phyloP scores from a whole-genome alignment of 2,329 filamentous ascomycete species.

The Hymenoscyphus occultus region DNA sequence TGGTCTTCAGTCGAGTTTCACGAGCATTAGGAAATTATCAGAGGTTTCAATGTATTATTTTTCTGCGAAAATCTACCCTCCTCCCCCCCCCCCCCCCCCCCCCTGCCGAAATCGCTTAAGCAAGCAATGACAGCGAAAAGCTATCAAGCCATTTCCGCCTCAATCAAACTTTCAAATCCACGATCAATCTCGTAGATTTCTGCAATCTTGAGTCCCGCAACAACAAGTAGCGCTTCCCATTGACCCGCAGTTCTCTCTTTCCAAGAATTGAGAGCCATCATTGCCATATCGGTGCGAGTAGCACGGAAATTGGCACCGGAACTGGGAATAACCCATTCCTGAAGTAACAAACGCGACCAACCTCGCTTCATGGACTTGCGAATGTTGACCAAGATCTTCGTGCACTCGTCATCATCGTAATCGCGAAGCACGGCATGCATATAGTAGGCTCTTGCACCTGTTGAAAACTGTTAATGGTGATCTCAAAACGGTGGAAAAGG shows the following conservation, averaged over 20 bases:
- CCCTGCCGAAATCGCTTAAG: background rate
- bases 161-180: conserved; percentile 2
- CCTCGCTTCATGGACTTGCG: conserved; percentile 18
- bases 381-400: background rate
- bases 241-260: conserved; percentile 37
- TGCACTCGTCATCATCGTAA: background rate
- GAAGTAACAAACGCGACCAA: conserved; percentile 38
- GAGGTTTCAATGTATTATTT: too few species aligned
- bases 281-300: conserved; percentile 37
- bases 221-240: conserved; percentile 24
- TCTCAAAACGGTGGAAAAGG: background rate
- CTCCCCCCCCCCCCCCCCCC: background rate
- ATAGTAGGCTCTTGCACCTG: conserved; percentile 9
- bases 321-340: conserved; percentile 37
- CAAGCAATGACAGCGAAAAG: background rate
- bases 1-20: too few species aligned
- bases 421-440: background rate
- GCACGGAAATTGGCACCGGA: conserved; percentile 33
- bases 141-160: background rate
- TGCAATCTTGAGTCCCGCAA: background rate
- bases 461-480: background rate
- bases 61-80: background rate
- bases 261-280: conserved; percentile 37
- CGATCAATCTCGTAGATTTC: conserved; percentile 1
- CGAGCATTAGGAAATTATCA: too few species aligned